Base-by-base conservation (phyloP, 495 filamentous ascomycete species). In the Halenospora varia region DNA sequence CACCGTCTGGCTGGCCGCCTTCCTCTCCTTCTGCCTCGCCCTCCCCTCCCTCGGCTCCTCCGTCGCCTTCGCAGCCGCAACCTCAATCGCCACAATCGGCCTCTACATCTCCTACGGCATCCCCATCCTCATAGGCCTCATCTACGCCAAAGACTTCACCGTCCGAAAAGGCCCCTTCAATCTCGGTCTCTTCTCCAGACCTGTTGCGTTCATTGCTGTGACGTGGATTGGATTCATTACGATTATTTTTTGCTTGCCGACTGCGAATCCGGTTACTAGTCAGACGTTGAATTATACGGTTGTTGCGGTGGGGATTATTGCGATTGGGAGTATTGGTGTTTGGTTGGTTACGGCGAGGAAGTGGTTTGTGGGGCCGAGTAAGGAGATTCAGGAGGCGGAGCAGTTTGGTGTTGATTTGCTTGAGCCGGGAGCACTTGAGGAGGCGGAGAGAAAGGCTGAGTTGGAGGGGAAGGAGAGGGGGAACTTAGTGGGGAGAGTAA, bases 21-120 rank as follows among this genome's bases (percentile, higher is more conserved):
- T 77, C 18, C 71, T 86, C 11, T 72, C 81, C 45, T 85, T 84
- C 68, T 69, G 80, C 53, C 73, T 88, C 0, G 77, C 80, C 0
- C 72, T 87, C 18, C 83, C 84, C 17, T 82, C 77, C 9, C 76
- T 88, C 0, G 84, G 84, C 11, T 80, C 75, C 6, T 68, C 69
- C 0, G 84, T 86, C 13, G 85, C 81, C 22, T 89, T 82, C 67
- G 70, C 74, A 25, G 84, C 80, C 11, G 84, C 79, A 42, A 86
- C 82, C 9, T 80, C 72, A 10, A 81, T 86, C 48, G 82, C 79
- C 10, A 87, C 85, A 13, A 88, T 88, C 48, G 79, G 83, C 2
- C 71, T 88, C 6, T 85, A 85, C 20, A 74, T 86, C 18, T 82
- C 78, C 52, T 89, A 88, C 66, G 84, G 82, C 1, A 67, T 84